Percentiles rank a stretch among this genome's conserved stretches.
Conservation (phyloP, 176 grass and related monocot species). For the Aegilops sharonensis region DNA sequence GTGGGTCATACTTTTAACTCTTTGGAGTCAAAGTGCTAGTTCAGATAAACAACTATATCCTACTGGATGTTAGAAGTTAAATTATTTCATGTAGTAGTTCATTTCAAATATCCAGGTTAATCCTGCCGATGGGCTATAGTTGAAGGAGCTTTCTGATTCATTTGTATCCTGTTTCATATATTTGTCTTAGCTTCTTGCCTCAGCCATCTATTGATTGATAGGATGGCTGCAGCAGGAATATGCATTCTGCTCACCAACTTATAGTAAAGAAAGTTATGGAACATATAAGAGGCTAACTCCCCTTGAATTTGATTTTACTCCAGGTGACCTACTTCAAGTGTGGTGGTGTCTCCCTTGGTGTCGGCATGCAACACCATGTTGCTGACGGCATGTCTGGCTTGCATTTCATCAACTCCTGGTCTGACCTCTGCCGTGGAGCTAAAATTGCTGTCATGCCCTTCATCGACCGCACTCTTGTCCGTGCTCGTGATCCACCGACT, state of each 20-base stretch:
- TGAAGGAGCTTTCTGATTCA: neutral
- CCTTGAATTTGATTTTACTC: neutral
- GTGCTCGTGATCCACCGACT: constrained; percentile 59
- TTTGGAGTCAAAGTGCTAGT: neutral
- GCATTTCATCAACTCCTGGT: constrained; percentile 95
- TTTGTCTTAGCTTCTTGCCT: neutral
- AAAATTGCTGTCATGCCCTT: constrained; percentile 50
- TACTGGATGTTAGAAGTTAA: neutral
- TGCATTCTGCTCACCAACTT: neutral
- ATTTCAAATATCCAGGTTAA: neutral
- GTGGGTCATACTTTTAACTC: neutral
- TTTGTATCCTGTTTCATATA: neutral
- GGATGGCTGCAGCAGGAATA: neutral
- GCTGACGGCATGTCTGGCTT: constrained; percentile 78
- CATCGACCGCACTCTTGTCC: constrained; percentile 69
- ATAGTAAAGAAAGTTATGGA: neutral
- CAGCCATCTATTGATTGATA: neutral
- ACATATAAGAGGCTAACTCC: neutral
- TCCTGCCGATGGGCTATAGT: neutral
- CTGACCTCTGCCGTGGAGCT: constrained; percentile 63
- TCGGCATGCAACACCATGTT: constrained; percentile 91
- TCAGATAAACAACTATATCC: neutral
- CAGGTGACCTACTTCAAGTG: constrained; percentile 95
- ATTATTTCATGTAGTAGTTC: neutral
- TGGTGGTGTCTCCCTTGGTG: constrained; percentile 72